Base-by-base conservation (phyloP, 2,329 filamentous ascomycete genomes). In the Amylocarpus encephaloides region DNA sequence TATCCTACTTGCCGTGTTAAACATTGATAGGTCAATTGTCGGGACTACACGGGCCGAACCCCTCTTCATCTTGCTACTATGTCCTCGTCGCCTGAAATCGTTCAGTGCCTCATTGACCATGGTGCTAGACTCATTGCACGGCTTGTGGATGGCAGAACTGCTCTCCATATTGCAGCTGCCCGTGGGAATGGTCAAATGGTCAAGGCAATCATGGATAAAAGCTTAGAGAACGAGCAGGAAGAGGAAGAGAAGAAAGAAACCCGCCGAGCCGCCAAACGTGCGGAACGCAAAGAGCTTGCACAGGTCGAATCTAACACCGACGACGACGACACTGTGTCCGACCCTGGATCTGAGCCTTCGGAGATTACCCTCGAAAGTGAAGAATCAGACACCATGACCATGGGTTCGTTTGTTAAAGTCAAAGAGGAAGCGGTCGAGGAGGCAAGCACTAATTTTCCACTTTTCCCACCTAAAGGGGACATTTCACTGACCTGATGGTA, bases 111-210 rank as follows among this genome's bases (percentile, higher is more conserved):
- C 1, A 79, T 94, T 22, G 77, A 90, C 54, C 74, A 81, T 50
- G 86, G 85, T 2, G 83, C 87, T 32, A 79, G 88, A 13, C 70
- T 95, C 19, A 79, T 89, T 19, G 77, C 87, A 44, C 80, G 89
- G 44, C 66, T 94, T 35, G 86, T 85, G 0, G 89, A 93, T 65
- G 89, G 89, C 3, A 79, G 80, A 57, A 94, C 88, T 2, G 85
- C 88, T 7, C 73, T 95, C n/a, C 89, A 95, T 66, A 71, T 94
- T 29, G 88, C 88, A 15, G 86, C 87, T 15, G 77, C 81, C 40
- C 77, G 84, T 18, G 89, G 89, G 0, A 71, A 81, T 55, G 64
- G 71, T 1, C 79, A 83, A 15, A 91, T 93, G 55, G 75, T 93
- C 56, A 82, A 77, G 54, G 79, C 83, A 6, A 70, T 95, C 11